Evolutionary conservation across 2,329 filamentous ascomycete genomes (phyloP).

Genomic region (Sphaerulina musiva): DNA sequence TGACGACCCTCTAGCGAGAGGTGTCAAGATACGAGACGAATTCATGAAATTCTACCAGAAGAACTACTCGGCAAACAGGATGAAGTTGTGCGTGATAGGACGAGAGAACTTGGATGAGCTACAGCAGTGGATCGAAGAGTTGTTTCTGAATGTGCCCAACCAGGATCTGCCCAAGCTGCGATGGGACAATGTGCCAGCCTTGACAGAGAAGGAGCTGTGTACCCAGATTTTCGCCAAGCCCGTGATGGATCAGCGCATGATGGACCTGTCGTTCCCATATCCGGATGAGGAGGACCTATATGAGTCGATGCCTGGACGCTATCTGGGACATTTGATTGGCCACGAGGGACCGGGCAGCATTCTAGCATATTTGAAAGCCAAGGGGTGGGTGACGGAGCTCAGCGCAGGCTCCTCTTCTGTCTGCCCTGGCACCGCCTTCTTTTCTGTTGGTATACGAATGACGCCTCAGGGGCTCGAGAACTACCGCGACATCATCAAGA

Average conservation of each 20-base stretch:
- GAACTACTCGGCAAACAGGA: conserved; percentile 86
- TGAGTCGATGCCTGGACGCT: conserved; percentile 74
- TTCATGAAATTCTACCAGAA: conserved; percentile 88
- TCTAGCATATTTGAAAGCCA: conserved; percentile 79
- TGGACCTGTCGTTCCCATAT: conserved; percentile 78
- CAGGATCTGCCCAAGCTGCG: conserved; percentile 65
- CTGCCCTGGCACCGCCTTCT: conserved; percentile 74
- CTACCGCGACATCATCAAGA: conserved; percentile 74
- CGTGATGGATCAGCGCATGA: conserved; percentile 75
- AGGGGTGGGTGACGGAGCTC: conserved; percentile 81
- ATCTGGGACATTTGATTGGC: conserved; percentile 81
- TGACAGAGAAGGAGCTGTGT: conserved; percentile 53
- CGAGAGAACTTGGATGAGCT: conserved; percentile 74
- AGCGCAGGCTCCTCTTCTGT: conserved; percentile 69
- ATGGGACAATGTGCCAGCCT: conserved; percentile 59
- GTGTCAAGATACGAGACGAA: conserved; percentile 78
- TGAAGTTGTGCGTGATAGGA: conserved; percentile 85
- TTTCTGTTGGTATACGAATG: conserved; percentile 70
- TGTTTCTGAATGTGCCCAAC: conserved; percentile 76
- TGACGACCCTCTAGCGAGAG: conserved; percentile 68
- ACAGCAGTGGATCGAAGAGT: conserved; percentile 74
- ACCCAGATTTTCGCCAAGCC: conserved; percentile 82
- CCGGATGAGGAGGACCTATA: conserved; percentile 74
- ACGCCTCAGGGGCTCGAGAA: conserved; percentile 79
- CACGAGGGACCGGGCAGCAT: conserved; percentile 92